phyloP scores from a whole-genome alignment of 1,284 basidiomycete genomes.

The Cryptococcus wingfieldii region DNA sequence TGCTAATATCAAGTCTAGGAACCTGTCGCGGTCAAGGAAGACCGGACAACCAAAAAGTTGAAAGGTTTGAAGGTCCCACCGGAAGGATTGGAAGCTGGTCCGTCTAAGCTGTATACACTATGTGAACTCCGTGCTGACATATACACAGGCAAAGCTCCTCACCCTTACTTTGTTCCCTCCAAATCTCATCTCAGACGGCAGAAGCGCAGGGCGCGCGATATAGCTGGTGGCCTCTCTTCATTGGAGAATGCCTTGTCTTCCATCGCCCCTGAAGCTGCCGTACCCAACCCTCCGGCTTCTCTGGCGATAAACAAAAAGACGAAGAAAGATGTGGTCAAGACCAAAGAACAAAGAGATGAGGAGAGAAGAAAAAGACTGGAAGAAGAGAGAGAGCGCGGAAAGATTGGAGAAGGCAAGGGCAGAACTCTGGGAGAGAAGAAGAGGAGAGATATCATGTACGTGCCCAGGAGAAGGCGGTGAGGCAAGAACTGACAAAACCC shows the following conservation, averaged over 20 bases:
- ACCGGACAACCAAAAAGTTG: not conserved
- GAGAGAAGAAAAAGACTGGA: conserved; percentile 13
- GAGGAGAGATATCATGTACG: conserved; percentile 46
- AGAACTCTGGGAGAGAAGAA: conserved; percentile 42
- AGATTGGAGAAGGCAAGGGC: conserved; percentile 42
- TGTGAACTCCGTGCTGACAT: not conserved
- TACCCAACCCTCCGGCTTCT: not conserved
- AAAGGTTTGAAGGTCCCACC: not conserved
- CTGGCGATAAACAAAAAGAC: not conserved
- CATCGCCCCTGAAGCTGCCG: conserved; percentile 1
- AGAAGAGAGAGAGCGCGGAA: conserved; percentile 22
- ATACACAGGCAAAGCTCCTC: conserved; percentile 9
- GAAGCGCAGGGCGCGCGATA: conserved; percentile 41
- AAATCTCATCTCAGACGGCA: conserved; percentile 41
- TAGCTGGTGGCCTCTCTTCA: conserved; percentile 27
- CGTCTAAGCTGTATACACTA: not conserved
- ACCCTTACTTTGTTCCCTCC: conserved; percentile 39
- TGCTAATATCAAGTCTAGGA: not conserved
- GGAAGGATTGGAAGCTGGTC: not conserved
- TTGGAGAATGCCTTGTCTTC: conserved; percentile 33
- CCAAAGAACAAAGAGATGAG: conserved; percentile 9
- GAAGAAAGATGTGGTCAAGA: conserved; percentile 5
- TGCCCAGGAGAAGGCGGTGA: not conserved
- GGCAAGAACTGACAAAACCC: not conserved
- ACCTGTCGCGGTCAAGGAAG: not conserved